Base-by-base conservation (phyloP, 139 green algal genomes). In the Tetradesmus obliquus region DNA sequence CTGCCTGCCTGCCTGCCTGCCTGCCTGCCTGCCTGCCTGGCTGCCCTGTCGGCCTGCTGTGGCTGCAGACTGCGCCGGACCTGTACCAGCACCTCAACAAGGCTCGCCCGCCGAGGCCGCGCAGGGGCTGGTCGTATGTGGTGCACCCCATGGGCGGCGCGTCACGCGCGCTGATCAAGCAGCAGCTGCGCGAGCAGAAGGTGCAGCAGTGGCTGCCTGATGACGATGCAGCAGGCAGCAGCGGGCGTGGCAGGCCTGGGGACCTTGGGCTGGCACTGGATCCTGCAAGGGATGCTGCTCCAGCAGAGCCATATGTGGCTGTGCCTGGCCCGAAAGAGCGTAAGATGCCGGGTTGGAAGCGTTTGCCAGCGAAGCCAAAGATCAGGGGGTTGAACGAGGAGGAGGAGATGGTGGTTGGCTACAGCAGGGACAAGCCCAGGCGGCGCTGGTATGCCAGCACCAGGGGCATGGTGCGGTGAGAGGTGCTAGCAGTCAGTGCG, bases 71-170 rank as follows among this genome's bases (percentile, higher is more conserved):
- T 24, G 86, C 86, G 3, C 86, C 86, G 6, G 80, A 92, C 5
- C 80, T 92, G 32, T 74, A 71, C 32, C 54, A 88, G 22, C 62
- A 82, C 51, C 9, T 55, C 5, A 7, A 19, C n/a, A 45, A 51
- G 2, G 88, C 80, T 2, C 32, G 58, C 13, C 80, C 88, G 17
- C 88, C 74, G 2, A 88, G 79, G 88, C 88, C 88, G 22, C 54
- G 15, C 17, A 45, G 71, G 32, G 88, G 88, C 20, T 92, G 88
- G 88, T 84, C 60, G 5, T 88, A 19, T 13, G 88, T 92, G 58
- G 88, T 92, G 80, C 88, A 92, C 80, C 80, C 88, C 5, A 58
- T 92, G 60, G 88, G 88, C 2, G 88, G 66, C 24, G 72, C 76
- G 22, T 71, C 86, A 10, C 57, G 71, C 15, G n/a, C 53, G 32